These are phyloP conservation scores for Hsuehochloa calcarea DNA, from an alignment of 176 grass and related monocot species.

Conservation along the genomic window DNA sequence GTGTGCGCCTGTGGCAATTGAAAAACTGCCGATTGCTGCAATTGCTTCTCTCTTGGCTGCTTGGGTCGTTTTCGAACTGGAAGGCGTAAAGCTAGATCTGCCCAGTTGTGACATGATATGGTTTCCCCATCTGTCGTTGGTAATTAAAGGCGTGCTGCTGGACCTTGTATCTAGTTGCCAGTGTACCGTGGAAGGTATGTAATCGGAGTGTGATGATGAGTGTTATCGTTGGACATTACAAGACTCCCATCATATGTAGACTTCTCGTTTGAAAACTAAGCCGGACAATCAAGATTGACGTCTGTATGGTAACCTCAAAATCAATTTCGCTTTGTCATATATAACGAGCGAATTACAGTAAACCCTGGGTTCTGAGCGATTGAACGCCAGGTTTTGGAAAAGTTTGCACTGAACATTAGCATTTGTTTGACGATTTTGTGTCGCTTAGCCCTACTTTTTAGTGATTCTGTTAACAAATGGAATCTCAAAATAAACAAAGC, in stretches of 20 bases:
- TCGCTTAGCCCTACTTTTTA: neutral
- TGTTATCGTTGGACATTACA: neutral
- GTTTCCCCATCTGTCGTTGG: neutral
- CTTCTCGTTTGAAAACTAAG: neutral
- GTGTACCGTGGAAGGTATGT: too few relatives aligned
- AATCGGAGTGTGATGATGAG: neutral
- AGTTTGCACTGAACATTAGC: neutral
- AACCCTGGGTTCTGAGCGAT: neutral
- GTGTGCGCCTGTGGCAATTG: neutral
- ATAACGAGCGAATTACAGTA: neutral
- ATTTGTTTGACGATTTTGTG: neutral
- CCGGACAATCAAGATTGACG: neutral
- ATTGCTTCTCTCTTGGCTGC: neutral
- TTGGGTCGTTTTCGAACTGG: neutral
- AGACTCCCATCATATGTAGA: neutral
- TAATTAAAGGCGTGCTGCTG: neutral
- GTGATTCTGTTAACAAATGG: neutral
- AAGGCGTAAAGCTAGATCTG: neutral
- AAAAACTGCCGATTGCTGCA: neutral
- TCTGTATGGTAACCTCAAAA: neutral
- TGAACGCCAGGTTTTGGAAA: neutral
- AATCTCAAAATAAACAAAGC: neutral
- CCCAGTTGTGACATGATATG: neutral
- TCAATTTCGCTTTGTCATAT: neutral
- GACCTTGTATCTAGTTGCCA: neutral